phyloP scores from a whole-genome alignment of 129 eudicot genomes.

The Deinandra increscens region DNA sequence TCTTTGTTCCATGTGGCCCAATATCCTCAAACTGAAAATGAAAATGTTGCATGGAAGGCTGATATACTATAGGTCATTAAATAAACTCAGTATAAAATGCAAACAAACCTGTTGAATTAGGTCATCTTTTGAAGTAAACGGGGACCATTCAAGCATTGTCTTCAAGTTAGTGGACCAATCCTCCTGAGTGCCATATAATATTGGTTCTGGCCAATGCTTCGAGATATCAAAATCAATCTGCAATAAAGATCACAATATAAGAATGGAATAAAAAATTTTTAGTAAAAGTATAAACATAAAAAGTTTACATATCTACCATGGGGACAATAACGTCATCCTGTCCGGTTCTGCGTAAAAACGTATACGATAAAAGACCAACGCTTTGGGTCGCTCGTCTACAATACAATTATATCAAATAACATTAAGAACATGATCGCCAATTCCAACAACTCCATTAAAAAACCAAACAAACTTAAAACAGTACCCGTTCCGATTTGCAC shows the following conservation, averaged over 20 bases:
- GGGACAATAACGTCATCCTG: conserved; percentile 97
- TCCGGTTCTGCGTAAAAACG: conserved; percentile 80
- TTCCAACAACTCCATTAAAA: neutral
- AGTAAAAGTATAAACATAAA: neutral
- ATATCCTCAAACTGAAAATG: conserved; percentile 58
- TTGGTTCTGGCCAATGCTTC: conserved; percentile 80
- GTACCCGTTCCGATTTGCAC: conserved; percentile 65
- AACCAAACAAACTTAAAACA: conserved; percentile 16
- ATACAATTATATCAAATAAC: conserved; percentile 17
- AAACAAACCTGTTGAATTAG: conserved; percentile 71
- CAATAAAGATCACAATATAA: conserved; percentile 25
- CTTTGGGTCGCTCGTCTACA: conserved; percentile 79
- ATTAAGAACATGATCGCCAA: conserved; percentile 13
- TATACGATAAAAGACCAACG: conserved; percentile 58
- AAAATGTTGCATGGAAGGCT: conserved; percentile 15
- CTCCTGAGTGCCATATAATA: conserved; percentile 61
- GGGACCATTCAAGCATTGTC: conserved; percentile 94
- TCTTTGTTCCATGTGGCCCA: conserved; percentile 58
- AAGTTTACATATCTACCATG: conserved; percentile 48
- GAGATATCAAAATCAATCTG: conserved; percentile 95
- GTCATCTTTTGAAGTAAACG: conserved; percentile 66
- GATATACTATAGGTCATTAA: conserved; percentile 9
- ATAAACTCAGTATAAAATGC: neutral
- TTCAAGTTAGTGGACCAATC: conserved; percentile 87
- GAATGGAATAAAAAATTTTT: neutral